Base-by-base conservation (phyloP, 495 filamentous ascomycete species). In the Penicillium lagena region DNA sequence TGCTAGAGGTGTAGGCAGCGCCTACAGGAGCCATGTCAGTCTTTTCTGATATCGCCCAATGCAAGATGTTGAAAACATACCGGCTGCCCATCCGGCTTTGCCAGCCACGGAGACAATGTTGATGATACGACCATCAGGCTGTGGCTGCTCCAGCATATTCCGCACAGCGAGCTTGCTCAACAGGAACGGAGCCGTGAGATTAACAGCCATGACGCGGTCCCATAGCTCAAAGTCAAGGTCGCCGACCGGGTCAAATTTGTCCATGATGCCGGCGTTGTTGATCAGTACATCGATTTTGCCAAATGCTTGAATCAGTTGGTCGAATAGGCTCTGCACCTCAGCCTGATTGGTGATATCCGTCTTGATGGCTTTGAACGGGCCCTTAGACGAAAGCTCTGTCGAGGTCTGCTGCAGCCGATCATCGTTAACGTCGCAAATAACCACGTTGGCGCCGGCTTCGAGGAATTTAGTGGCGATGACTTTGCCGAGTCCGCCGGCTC, bases 161-260 rank as follows among this genome's bases (percentile, higher is more conserved):
- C 59, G 65, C 9, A 84, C 68, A 15, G 76, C 78, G 3, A 69
- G 49, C 58, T 78, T 77, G 46, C 67, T 75, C 45, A 68, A 47
- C 42, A 80, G 46, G 46, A 76, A 76, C 7, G 79, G 73, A 0
- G 77, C 81, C 29, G 76, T 82, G 11, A 83, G 62, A 53, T 83
- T 85, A 46, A 83, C 56, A 34, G 64, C 67, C 44, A 85, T 68
- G 9, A 83, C 72, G 9, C 63, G 64, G 52, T 85, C 68, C 81
- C 79, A 83, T 7, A 71, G 47, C 22, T 63, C 66, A 42, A 65
- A 66, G 35, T 70, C 68, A 42, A 75, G 54, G 29, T 69, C 66
- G 13, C 75, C 78, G 10, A 75, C 71, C 27, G 77, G 74, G 30
- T 75, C 71, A 46, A 81, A 78, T 46, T 62, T 66, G 14, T 68